These are phyloP conservation scores for Phytophthora brassicae DNA, from an alignment of 352 stramenopile species.

Conservation along the genomic window DNA sequence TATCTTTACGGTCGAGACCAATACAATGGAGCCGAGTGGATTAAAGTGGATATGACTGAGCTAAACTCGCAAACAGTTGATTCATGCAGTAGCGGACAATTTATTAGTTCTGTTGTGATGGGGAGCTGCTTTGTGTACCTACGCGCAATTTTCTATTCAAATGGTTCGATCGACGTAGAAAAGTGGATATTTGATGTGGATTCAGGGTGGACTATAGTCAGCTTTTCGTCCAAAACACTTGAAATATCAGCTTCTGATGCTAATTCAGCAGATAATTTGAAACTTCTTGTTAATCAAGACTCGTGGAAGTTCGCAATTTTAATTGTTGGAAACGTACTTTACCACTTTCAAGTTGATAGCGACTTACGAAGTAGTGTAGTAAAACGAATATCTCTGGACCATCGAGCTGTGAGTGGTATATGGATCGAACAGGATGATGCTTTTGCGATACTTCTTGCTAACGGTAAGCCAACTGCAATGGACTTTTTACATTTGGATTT, in stretches of 20 bases:
- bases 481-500: not conserved
- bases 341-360: slow-evolving; percentile 11
- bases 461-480: slow-evolving; percentile 18
- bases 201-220: slow-evolving; percentile 9
- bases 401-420: slow-evolving; percentile 12
- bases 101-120: slow-evolving; percentile 22
- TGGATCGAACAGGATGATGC: slow-evolving; percentile 21
- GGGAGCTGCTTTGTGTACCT: slow-evolving; percentile 24
- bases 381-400: slow-evolving; percentile 12
- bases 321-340: slow-evolving; percentile 2
- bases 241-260: not conserved
- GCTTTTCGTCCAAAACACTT: slow-evolving; percentile 11
- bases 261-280: not conserved
- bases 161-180: slow-evolving; percentile 10
- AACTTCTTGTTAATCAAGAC: slow-evolving; percentile 12
- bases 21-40: slow-evolving; percentile 12
- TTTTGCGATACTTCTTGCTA: slow-evolving; percentile 33
- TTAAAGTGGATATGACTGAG: not conserved
- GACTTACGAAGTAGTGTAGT: slow-evolving; percentile 11
- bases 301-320: slow-evolving; percentile 17
- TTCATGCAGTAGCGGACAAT: slow-evolving; percentile 15
- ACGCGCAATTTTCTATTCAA: not conserved
- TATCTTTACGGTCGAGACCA: slow-evolving; percentile 10
- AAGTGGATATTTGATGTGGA: slow-evolving; percentile 33
- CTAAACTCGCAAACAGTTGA: not conserved